These are phyloP conservation scores for Lasiosphaeria hispida DNA, from an alignment of 495 filamentous ascomycete genomes.

Conservation along the genomic window DNA sequence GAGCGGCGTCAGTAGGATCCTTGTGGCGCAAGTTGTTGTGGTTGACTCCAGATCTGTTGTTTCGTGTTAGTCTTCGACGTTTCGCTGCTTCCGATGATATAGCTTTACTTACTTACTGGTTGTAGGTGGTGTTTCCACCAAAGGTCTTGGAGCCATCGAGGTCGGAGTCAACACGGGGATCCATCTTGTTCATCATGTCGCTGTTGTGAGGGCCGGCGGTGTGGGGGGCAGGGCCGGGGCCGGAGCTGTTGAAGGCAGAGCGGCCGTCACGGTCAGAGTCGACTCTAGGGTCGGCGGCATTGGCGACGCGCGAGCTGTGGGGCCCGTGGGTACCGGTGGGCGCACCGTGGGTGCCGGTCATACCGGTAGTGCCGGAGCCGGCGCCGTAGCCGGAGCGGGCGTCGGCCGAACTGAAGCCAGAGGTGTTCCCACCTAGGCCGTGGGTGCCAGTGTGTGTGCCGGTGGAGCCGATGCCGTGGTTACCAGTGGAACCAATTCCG, in stretches of 20 bases:
- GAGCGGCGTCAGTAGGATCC: slow-evolving; percentile 47
- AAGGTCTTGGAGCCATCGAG: slow-evolving; percentile 44
- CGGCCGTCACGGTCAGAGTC: slow-evolving; percentile 46
- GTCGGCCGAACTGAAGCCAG: slow-evolving; percentile 20
- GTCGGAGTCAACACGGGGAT: slow-evolving; percentile 54
- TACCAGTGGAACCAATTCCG: slow-evolving; percentile 13
- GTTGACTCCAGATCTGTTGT: background rate
- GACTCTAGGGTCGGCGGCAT: slow-evolving; percentile 52
- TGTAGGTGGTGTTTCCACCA: slow-evolving; percentile 46
- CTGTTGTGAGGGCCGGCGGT: slow-evolving; percentile 54
- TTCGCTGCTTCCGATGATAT: background rate
- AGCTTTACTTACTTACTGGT: slow-evolving; percentile 44
- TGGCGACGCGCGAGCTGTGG: slow-evolving; percentile 52
- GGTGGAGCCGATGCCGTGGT: slow-evolving; percentile 7
- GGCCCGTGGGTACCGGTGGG: slow-evolving; percentile 37
- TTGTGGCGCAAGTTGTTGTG: slow-evolving; percentile 14
- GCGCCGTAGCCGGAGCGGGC: slow-evolving; percentile 22
- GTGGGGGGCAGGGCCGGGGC: slow-evolving; percentile 40
- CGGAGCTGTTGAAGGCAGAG: slow-evolving; percentile 20
- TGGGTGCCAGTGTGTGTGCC: slow-evolving; percentile 19
- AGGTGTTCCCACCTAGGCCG: slow-evolving; percentile 4
- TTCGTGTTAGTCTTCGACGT: background rate
- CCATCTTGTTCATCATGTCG: slow-evolving; percentile 52
- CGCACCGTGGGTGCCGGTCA: slow-evolving; percentile 30
- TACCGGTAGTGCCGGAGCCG: slow-evolving; percentile 32